Evolutionary conservation across 306 rosid species (phyloP), one percentile per base, ranked within the genome.

Genomic region (Purshia tridentata): DNA sequence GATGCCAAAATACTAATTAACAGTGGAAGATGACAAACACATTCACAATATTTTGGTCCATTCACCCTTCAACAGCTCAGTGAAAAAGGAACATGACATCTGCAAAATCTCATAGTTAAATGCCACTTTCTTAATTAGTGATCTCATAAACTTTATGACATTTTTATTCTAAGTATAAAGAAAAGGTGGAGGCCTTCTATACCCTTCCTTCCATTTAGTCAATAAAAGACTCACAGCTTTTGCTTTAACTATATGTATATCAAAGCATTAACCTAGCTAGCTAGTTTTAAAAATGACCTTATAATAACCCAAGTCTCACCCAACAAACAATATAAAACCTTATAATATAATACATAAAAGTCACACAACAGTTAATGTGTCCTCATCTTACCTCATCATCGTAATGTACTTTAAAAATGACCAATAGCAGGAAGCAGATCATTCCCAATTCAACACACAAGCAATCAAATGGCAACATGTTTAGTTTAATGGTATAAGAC

Each of bases 61-160:
- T 58, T 39, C 49, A 46, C 44, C 1, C n/a, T 10, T 65, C 16
- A 9, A 23, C 77, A 72, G 50, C 56, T 40, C 40, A 9, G 69
- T 50, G 52, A 58, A 79, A 58, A 37, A 72, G 71, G 11, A 23
- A 5, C 64, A 76, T 90, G 89, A 84, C 89, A 78, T 76, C 41
- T 57, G 57, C 87, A 83, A 59, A 72, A 68, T 84, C 67, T 55
- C 35, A 56, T n/a, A 56, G n/a, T 11, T 15, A 41, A 59, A 78
- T 81, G 67, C 77, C 80, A 79, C 84, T 81, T 77, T 83, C 46
- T 42, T 6, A 5, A 20, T 44, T 9, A 42, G 39, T 86, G 79
- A 88, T 77, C 78, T 84, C 79, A 80, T 70, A 76, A 82, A 76
- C 80, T 68, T 78, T 37, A 6, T 39, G 19, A 65, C 60, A 29